phyloP scores from a whole-genome alignment of 352 stramenopile species.

The Pythium aphanidermatum region DNA sequence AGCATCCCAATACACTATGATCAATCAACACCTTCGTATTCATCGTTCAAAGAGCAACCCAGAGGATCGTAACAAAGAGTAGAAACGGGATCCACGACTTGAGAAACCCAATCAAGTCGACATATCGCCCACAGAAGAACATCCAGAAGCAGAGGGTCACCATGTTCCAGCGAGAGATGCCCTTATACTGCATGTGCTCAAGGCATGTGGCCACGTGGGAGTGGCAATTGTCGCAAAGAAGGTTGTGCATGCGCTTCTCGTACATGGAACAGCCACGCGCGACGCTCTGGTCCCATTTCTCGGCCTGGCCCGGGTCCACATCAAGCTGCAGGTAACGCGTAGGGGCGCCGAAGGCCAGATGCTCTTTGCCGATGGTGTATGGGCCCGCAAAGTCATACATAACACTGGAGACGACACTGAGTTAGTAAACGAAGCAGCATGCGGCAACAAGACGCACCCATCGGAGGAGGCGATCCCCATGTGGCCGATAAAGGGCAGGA shows the following conservation, averaged over 20 bases:
- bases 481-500: conserved; percentile 96
- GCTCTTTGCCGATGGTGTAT: conserved; percentile 88
- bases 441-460: conserved; percentile 28
- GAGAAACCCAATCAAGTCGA: conserved; percentile 26
- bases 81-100: conserved; percentile 37
- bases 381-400: conserved; percentile 96
- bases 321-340: conserved; percentile 87
- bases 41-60: conserved; percentile 18
- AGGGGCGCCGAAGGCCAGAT: conserved; percentile 84
- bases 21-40: no score
- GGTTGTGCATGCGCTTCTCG: conserved; percentile 92
- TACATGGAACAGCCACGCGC: conserved; percentile 90
- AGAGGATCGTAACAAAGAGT: conserved; percentile 15
- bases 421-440: neutral
- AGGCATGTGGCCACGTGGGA: conserved; percentile 91
- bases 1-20: no score
- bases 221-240: conserved; percentile 97
- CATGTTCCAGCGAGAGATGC: conserved; percentile 71
- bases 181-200: conserved; percentile 49
- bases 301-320: conserved; percentile 33
- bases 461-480: conserved; percentile 90
- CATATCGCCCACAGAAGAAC: conserved; percentile 63
- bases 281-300: conserved; percentile 90
- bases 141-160: conserved; percentile 79
- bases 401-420: conserved; percentile 40